Evolutionary conservation across 129 eudicot genomes (phyloP), one percentile per base, ranked within the genome.

Genomic region (Escallonia rubra): DNA sequence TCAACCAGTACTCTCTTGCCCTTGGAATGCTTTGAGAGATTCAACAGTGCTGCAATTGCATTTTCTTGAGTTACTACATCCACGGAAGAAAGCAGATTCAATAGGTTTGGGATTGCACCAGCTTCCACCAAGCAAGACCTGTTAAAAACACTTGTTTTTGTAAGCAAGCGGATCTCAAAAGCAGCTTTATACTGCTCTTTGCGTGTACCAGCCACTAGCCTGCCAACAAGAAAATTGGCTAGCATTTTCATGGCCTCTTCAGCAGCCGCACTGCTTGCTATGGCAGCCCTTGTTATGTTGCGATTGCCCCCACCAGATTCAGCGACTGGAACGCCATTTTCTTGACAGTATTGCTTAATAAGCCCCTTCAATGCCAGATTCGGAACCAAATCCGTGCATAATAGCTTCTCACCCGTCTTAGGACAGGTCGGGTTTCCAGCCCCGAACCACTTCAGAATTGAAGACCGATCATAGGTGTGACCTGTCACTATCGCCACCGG

Each of bases 121-220:
- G 92, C 74, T 76, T 93, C 98, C 43, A 89, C 89, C 87, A 86
- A 86, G 79, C 88, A 84, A 79, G 91, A 83, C 84, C 98, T 72
- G 68, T 84, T 86, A 73, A 86, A 86, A 80, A 59, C 43, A 73
- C 88, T 89, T 51, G 86, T 80, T 73, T 93, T 86, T 53, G 92
- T 77, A 57, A 89, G 87, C 57, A 89, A 60, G 54, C 95, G 85
- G 62, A 92, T 75, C 81, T 92, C 98, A 16, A 67, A 84, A 6
- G 84, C 81, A 41, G 96, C 87, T 55, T 89, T 93, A 46, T 70
- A 80, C 69, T 74, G 79, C 88, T 77, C 90, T 8, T 74, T 77
- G 8, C n/a, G 50, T 4, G 75, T 76, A 58, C 90, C 90, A 39
- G 46, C 51, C 57, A 75, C 72, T 41, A 89, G 76, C 63, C 65